These are phyloP conservation scores for Verticillium nubilum DNA, from an alignment of 2,329 filamentous ascomycete genomes.

Conservation along the genomic window DNA sequence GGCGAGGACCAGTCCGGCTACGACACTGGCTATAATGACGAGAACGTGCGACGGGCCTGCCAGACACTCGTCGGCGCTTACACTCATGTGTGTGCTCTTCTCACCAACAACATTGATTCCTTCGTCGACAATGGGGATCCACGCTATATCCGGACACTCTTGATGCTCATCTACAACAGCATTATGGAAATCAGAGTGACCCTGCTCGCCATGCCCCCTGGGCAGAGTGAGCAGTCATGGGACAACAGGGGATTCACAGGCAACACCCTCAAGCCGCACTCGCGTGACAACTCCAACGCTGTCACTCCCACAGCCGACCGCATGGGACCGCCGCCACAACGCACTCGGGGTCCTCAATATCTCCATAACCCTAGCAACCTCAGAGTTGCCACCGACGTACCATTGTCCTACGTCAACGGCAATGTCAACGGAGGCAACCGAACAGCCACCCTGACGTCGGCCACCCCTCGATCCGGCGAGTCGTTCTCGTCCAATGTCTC, in stretches of 20 bases:
- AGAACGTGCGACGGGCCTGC: conserved; percentile 58
- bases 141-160: conserved; percentile 59
- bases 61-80: conserved; percentile 60
- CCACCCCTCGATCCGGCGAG: conserved; percentile 79
- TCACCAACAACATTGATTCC: conserved; percentile 56
- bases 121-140: conserved; percentile 62
- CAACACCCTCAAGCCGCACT: conserved; percentile 45
- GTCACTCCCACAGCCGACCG: conserved; percentile 41
- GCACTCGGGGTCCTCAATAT: conserved; percentile 31
- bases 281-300: conserved; percentile 47
- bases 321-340: conserved; percentile 23
- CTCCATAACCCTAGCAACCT: conserved; percentile 48
- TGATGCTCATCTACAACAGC: conserved; percentile 61
- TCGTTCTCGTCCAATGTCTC: conserved; percentile 60
- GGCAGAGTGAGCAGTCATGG: neutral
- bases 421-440: conserved; percentile 37
- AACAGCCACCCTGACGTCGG: conserved; percentile 47
- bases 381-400: conserved; percentile 51
- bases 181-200: conserved; percentile 62
- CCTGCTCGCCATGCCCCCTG: conserved; percentile 26
- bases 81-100: conserved; percentile 57
- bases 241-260: conserved; percentile 19
- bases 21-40: conserved; percentile 51
- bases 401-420: conserved; percentile 43
- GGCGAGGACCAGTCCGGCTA: conserved; percentile 41